Percentiles rank a stretch among this genome's conserved stretches.
Evolutionary conservation across 495 filamentous ascomycete species (phyloP).

Genomic region (Clavariopsis aquatica): DNA sequence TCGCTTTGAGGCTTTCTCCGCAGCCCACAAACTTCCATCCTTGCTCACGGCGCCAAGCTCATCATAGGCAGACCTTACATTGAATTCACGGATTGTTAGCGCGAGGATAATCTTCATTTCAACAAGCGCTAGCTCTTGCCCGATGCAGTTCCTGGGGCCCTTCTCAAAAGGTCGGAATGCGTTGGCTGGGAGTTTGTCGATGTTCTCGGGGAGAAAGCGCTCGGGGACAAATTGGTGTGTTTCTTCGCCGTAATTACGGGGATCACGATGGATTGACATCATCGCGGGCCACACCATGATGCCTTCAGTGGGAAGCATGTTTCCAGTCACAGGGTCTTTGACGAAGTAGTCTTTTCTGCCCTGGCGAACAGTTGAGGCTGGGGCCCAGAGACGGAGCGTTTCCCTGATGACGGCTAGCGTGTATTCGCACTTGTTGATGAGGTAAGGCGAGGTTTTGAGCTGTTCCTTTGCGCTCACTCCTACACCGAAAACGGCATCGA

Average conservation of each 20-base stretch:
- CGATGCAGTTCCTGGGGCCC: constrained; percentile 44
- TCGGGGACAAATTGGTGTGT: constrained; percentile 27
- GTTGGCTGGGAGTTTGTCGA: constrained; percentile 16
- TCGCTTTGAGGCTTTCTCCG: constrained; percentile 15
- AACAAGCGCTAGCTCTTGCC: constrained; percentile 44
- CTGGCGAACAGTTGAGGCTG: constrained; percentile 34
- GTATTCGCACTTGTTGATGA: constrained; percentile 42
- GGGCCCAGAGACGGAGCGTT: constrained; percentile 37
- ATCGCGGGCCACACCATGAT: constrained; percentile 38
- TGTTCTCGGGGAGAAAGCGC: constrained; percentile 30
- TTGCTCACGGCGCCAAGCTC: constrained; percentile 32
- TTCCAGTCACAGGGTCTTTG: constrained; percentile 37
- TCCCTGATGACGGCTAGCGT: constrained; percentile 41
- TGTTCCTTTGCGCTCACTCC: constrained; percentile 23
- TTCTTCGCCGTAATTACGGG: constrained; percentile 17
- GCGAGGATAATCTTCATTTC: constrained; percentile 44
- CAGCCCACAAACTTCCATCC: constrained; percentile 31
- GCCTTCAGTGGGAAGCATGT: constrained; percentile 42
- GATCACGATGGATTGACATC: constrained; percentile 33
- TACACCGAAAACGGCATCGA: constrained; percentile 44
- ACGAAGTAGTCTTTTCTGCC: constrained; percentile 35
- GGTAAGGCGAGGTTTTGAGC: constrained; percentile 24
- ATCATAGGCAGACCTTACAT: constrained; percentile 36
- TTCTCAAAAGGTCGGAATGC: constrained; percentile 42
- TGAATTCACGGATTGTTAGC: constrained; percentile 37